phyloP scores from a whole-genome alignment of 1,284 basidiomycete species.

The Ceraceosorus guamensis region DNA sequence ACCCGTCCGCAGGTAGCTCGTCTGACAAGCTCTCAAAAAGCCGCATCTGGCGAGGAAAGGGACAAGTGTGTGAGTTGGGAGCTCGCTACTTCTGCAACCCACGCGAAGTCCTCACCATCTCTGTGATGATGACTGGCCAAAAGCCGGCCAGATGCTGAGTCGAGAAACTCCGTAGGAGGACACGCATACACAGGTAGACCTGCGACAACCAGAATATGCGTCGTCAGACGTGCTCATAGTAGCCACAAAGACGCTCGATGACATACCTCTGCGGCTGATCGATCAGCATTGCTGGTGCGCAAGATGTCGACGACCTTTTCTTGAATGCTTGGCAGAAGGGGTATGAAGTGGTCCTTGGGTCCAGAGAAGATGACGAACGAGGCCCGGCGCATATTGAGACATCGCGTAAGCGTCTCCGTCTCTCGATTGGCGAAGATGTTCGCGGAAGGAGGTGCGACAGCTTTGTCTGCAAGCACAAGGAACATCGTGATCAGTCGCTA shows the following conservation, averaged over 20 bases:
- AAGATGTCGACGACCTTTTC: conserved; percentile 93
- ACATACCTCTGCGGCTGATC: conserved; percentile 72
- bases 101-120: conserved; percentile 6
- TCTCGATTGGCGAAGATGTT: conserved; percentile 97
- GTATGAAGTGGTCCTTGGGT: conserved; percentile 79
- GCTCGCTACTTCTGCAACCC: conserved; percentile 51
- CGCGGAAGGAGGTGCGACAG: conserved; percentile 69
- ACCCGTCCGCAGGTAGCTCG: conserved; percentile 57
- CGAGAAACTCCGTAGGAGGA: conserved; percentile 82
- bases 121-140: conserved; percentile 73
- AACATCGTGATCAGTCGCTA: too few relatives aligned
- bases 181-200: conserved; percentile 79
- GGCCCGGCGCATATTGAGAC: conserved; percentile 76
- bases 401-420: conserved; percentile 82
- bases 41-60: conserved; percentile 51
- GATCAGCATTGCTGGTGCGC: conserved; percentile 65
- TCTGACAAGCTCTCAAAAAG: conserved; percentile 56
- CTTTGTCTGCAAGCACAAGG: conserved; percentile 5
- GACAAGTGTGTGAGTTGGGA: background rate
- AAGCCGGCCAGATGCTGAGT: conserved; percentile 86
- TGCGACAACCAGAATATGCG: background rate
- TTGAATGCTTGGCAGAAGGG: conserved; percentile 82
- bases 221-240: background rate
- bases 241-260: background rate
- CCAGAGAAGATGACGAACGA: conserved; percentile 71